Evolutionary conservation across 108 stramenopile species (phyloP).

Genomic region (Licmophora abbreviata): DNA sequence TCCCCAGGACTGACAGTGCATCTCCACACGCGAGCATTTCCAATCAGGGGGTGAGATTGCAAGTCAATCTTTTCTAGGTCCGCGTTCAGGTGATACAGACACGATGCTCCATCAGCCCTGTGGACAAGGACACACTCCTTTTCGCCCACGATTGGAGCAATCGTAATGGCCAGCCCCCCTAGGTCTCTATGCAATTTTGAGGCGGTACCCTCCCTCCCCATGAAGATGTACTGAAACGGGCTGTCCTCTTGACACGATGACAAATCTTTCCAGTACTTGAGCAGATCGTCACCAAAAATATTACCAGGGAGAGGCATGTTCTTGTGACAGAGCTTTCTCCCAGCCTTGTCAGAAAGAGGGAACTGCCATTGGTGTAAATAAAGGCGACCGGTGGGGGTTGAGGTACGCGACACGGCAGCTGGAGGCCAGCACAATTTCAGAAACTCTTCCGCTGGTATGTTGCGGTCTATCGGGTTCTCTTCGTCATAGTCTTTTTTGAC

Average conservation of each 20-base stretch:
- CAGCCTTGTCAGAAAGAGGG: conserved; percentile 59
- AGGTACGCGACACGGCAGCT: conserved; percentile 10
- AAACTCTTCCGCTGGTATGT: conserved; percentile 48
- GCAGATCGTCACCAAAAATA: conserved; percentile 64
- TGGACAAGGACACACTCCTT: conserved; percentile 81
- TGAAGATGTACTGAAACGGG: conserved; percentile 81
- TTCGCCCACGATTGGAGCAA: conserved; percentile 71
- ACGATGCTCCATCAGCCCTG: conserved; percentile 46
- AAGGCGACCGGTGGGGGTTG: conserved; percentile 12
- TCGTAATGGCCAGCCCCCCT: conserved; percentile 70
- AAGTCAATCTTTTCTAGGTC: conserved; percentile 47
- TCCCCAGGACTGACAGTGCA: conserved; percentile 68
- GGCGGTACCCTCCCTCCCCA: conserved; percentile 59
- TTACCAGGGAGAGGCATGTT: conserved; percentile 45
- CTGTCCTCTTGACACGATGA: conserved; percentile 39
- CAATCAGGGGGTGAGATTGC: conserved; percentile 44
- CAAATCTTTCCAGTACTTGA: conserved; percentile 62
- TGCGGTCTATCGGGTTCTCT: conserved; percentile 43
- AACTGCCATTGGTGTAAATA: conserved; percentile 89
- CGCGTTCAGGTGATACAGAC: conserved; percentile 50
- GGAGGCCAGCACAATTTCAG: conserved; percentile 56
- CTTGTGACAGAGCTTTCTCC: conserved; percentile 48
- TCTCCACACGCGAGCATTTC: conserved; percentile 52
- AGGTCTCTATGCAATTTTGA: conserved; percentile 62
- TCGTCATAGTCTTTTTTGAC: conserved; percentile 64